Conservation (phyloP, 768 basidiomycete species). For the Trametes gibbosa region DNA sequence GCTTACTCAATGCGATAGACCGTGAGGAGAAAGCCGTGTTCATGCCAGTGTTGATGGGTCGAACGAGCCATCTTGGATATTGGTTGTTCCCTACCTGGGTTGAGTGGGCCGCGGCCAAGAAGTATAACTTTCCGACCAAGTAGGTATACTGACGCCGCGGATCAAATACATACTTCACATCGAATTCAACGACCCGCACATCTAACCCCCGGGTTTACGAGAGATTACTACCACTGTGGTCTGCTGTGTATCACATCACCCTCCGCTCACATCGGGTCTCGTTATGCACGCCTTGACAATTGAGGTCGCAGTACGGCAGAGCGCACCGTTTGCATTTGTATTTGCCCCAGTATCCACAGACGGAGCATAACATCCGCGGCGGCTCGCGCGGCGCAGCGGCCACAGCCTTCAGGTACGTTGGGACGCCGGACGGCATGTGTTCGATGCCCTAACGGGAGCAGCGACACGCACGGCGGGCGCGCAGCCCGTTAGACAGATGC, state of each 20-base stretch:
- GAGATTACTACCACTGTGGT: neutral
- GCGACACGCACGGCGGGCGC: neutral
- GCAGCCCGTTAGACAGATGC: neutral
- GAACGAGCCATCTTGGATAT: slow-evolving; percentile 52
- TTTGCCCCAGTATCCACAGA: slow-evolving; percentile 81
- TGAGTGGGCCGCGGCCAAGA: slow-evolving; percentile 55
- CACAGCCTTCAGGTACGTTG: slow-evolving; percentile 71
- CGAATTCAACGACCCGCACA: neutral
- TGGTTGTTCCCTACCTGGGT: slow-evolving; percentile 62
- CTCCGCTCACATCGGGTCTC: slow-evolving; percentile 82
- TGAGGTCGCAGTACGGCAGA: slow-evolving; percentile 70
- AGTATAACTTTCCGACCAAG: slow-evolving; percentile 53
- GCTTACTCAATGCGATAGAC: slow-evolving; percentile 64
- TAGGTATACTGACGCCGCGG: neutral
- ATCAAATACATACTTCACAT: neutral
- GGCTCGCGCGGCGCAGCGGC: slow-evolving; percentile 61
- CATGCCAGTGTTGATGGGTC: slow-evolving; percentile 47
- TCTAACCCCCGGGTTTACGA: neutral
- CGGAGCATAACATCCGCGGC: slow-evolving; percentile 73
- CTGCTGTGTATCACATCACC: slow-evolving; percentile 41
- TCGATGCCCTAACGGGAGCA: slow-evolving; percentile 51
- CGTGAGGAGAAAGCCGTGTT: slow-evolving; percentile 53
- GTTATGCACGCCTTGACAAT: slow-evolving; percentile 69
- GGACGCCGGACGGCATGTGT: slow-evolving; percentile 46
- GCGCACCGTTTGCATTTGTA: slow-evolving; percentile 80